These are phyloP conservation scores for Teratosphaeriaceae sp. DNA, from an alignment of 2,329 filamentous ascomycete species.

Conservation along the genomic window DNA sequence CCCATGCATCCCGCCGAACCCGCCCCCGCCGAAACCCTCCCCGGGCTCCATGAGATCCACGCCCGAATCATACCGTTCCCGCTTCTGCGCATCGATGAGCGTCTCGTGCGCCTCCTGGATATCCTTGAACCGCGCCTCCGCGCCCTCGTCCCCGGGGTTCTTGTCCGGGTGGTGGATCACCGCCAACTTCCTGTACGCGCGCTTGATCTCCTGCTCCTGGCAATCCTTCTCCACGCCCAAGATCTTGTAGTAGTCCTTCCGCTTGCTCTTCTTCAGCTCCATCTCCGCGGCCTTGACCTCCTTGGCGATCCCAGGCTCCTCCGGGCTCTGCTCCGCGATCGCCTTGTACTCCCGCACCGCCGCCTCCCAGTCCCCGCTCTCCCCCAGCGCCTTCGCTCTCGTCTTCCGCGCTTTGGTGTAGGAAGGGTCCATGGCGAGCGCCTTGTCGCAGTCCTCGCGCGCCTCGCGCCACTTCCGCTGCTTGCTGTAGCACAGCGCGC, in stretches of 20 bases:
- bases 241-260: slow-evolving; percentile 99
- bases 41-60: slow-evolving; percentile 83
- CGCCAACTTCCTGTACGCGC: slow-evolving; percentile 90
- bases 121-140: slow-evolving; percentile 94
- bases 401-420: slow-evolving; percentile 93
- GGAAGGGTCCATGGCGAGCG: slow-evolving; percentile 70
- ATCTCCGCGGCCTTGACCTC: slow-evolving; percentile 87
- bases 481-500: slow-evolving; percentile 76
- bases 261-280: slow-evolving; percentile 93
- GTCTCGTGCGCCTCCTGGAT: slow-evolving; percentile 96
- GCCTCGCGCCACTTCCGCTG: slow-evolving; percentile 79
- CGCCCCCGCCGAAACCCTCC: slow-evolving; percentile 70
- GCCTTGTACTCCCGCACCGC: slow-evolving; percentile 83
- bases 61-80: slow-evolving; percentile 83
- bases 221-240: slow-evolving; percentile 82
- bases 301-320: slow-evolving; percentile 71
- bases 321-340: slow-evolving; percentile 74
- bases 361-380: slow-evolving; percentile 85
- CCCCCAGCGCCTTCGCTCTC: slow-evolving; percentile 81
- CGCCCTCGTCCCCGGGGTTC: slow-evolving; percentile 78
- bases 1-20: slow-evolving; percentile 37
- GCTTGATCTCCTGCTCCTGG: slow-evolving; percentile 80
- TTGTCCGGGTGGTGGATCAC: slow-evolving; percentile 96
- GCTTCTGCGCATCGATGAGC: slow-evolving; percentile 89
- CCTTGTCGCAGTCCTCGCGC: slow-evolving; percentile 78